Evolutionary conservation across 148 eudicot genomes (phyloP).

Genomic region (Dianthus caryophyllus): DNA sequence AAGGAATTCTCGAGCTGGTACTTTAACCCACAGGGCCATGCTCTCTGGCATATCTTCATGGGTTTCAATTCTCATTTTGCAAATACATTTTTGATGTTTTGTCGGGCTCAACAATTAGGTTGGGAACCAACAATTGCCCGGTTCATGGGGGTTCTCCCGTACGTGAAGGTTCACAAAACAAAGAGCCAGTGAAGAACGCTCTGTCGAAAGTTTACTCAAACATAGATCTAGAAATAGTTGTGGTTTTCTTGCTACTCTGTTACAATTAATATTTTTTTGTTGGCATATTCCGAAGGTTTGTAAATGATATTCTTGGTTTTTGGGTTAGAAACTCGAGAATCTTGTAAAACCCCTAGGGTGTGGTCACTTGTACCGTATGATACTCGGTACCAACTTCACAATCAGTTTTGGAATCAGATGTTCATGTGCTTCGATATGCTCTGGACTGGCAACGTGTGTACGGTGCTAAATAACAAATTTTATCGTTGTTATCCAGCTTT

Average conservation of each 20-base stretch:
- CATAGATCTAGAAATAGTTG: slow-evolving; percentile 21
- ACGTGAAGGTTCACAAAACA: slow-evolving; percentile 74
- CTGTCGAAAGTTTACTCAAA: slow-evolving; percentile 9
- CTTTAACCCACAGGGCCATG: slow-evolving; percentile 90
- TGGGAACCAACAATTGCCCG: slow-evolving; percentile 66
- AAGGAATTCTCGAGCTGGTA: slow-evolving; percentile 50
- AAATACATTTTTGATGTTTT: slow-evolving; percentile 87
- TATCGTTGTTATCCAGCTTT: background rate
- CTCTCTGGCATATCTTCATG: slow-evolving; percentile 83
- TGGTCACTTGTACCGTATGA: slow-evolving; percentile 32
- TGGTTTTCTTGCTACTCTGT: slow-evolving; percentile 16
- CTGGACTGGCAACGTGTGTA: background rate
- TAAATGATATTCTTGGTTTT: slow-evolving; percentile 35
- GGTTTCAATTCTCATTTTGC: slow-evolving; percentile 83
- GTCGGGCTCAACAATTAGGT: slow-evolving; percentile 81
- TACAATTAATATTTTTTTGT: slow-evolving; percentile 22
- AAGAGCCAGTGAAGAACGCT: slow-evolving; percentile 55
- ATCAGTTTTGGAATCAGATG: slow-evolving; percentile 28
- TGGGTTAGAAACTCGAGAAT: slow-evolving; percentile 19
- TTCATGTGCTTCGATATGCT: background rate
- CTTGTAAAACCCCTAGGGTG: slow-evolving; percentile 30
- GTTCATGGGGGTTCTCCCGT: slow-evolving; percentile 63
- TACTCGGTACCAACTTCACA: slow-evolving; percentile 9
- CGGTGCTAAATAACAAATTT: background rate
- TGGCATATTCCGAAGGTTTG: slow-evolving; percentile 34